Evolutionary conservation across 2,329 filamentous ascomycete genomes (phyloP).

Genomic region (Epichloe uncinata): DNA sequence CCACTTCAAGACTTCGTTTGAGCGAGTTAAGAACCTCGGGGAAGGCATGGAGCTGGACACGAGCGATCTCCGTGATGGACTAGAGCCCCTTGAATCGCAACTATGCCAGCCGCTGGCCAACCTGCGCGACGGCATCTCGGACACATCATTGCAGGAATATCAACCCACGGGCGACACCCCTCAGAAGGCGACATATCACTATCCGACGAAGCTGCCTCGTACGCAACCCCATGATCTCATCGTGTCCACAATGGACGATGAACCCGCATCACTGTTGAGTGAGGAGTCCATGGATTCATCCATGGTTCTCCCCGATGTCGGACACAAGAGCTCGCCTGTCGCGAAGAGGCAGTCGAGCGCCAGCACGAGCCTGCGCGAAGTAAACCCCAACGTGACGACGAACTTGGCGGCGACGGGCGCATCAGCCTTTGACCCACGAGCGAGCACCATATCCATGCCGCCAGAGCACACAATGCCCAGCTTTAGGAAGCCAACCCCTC

Average conservation of each 20-base stretch:
- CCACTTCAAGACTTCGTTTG: constrained; percentile 56
- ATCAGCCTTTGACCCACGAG: constrained; percentile 28
- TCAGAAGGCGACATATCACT: constrained; percentile 67
- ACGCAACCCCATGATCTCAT: constrained; percentile 42
- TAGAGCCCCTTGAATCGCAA: constrained; percentile 45
- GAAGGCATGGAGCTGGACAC: constrained; percentile 52
- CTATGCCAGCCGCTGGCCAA: constrained; percentile 57
- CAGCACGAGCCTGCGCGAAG: constrained; percentile 39
- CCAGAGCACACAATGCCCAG: constrained; percentile 31
- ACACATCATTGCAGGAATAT: constrained; percentile 62
- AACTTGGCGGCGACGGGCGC: constrained; percentile 25
- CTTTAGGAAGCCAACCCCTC: constrained; percentile 28
- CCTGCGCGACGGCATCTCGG: constrained; percentile 56
- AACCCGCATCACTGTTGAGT: background rate
- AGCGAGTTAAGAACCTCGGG: constrained; percentile 55
- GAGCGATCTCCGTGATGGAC: constrained; percentile 40
- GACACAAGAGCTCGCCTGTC: constrained; percentile 16
- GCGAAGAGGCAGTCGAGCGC: constrained; percentile 5
- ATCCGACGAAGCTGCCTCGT: constrained; percentile 62
- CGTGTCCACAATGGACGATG: constrained; percentile 27
- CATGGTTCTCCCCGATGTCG: constrained; percentile 18
- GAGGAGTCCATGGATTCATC: constrained; percentile 17
- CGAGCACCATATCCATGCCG: constrained; percentile 28
- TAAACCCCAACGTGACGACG: constrained; percentile 37
- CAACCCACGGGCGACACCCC: constrained; percentile 76